These are phyloP conservation scores for Entomortierella parvispora DNA, from an alignment of 192 early-diverging fungal genomes.

Conservation along the genomic window DNA sequence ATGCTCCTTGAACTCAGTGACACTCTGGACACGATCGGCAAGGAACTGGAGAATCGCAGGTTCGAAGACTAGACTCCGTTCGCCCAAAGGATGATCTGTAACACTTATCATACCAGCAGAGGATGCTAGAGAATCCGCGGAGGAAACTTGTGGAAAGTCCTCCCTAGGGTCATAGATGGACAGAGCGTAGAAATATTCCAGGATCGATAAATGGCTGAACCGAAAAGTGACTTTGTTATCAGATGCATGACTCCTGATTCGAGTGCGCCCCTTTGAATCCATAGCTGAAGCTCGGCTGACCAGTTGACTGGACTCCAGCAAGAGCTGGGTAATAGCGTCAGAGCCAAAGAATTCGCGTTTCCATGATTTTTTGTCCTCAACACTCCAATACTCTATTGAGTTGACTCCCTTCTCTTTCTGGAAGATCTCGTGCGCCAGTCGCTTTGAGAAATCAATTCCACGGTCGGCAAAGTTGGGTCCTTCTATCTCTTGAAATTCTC, in stretches of 20 bases:
- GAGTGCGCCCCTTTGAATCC: too few relatives aligned
- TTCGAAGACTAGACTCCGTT: not conserved
- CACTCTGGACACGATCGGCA: not conserved
- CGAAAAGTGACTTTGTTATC: not conserved
- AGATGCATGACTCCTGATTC: too few relatives aligned
- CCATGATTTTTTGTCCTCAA: not conserved
- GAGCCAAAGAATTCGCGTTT: not conserved
- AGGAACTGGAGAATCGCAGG: slow-evolving; percentile 2
- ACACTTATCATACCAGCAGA: too few relatives aligned
- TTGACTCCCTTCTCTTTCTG: not conserved
- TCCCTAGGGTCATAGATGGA: slow-evolving; percentile 1
- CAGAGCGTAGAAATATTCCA: slow-evolving; percentile 7
- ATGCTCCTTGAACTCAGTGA: not conserved
- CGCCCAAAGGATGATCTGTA: slow-evolving; percentile 1
- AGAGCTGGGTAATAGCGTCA: not conserved
- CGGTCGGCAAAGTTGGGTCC: not conserved
- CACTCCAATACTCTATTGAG: not conserved
- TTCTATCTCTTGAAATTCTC: not conserved
- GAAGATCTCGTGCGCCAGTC: slow-evolving; percentile 2
- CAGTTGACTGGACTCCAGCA: not conserved
- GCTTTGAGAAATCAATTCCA: not conserved
- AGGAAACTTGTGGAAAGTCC: too few relatives aligned
- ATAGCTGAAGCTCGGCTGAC: too few relatives aligned
- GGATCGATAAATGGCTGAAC: slow-evolving; percentile 6
- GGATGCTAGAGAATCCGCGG: too few relatives aligned